Base-by-base conservation (phyloP, 768 basidiomycete genomes). In the Tricholoma matsutake region DNA sequence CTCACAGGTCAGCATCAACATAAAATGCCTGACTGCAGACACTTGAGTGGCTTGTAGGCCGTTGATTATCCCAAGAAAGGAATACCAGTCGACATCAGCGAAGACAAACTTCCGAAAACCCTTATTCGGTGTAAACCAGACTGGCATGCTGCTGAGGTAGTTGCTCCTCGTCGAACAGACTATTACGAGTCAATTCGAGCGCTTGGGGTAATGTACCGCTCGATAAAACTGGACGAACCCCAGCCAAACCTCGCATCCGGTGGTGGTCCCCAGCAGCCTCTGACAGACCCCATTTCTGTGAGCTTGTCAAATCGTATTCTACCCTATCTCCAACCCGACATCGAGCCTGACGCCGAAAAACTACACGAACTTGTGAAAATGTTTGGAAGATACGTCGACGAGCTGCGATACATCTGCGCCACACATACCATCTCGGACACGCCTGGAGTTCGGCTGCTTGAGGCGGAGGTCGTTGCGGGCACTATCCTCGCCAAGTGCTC, bases 41-140 rank as follows among this genome's bases (percentile, higher is more conserved):
- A 31, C 51, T 25, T 53, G 34, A 51, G 22, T 11, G 20, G 32
- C 4, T 39, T 54, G 20, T 28, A 83, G 78, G 91, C 91, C 0
- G 91, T 93, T 4, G 91, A 92, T 67, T 93, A 90, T 69, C 85
- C 89, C 0, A 93, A 92, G 73, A 86, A 87, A 63, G 91, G 90
- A 8, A 82, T 82, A 37, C 81, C 84, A 2, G 87, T 91, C 25
- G 74, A 86, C 54, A 74, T 88, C 29, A 73, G 76, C 22, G 67
- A 73, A 3, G 63, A 75, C 47, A 51, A 60, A 29, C 69, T 89
- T 31, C 90, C 91, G 3, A 71, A 73, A 10, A 69, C 76, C 0
- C 75, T 89, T 14, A 89, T 91, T 49, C 78, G 79, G 16, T 84
- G 81, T 69, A 92, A 88, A 66, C 91, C 91, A 0, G 91, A 93